Conservation (phyloP, 306 rosid genomes). For the Cyclanthera cordifolia region DNA sequence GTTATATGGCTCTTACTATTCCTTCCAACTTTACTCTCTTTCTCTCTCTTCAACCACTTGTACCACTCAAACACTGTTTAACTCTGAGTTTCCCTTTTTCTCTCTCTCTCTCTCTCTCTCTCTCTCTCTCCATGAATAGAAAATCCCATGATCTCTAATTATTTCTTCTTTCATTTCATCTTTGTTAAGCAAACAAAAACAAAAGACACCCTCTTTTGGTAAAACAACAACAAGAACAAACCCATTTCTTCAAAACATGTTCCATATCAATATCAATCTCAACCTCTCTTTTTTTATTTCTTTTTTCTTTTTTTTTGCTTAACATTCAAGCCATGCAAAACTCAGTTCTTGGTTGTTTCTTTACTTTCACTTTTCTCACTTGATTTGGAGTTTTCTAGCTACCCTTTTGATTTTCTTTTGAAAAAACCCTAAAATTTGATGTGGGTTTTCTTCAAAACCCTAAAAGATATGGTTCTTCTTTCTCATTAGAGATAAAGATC, state of each 20-base stretch:
- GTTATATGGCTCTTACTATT: constrained; percentile 24
- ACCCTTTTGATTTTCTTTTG: no score
- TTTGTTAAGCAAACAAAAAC: background rate
- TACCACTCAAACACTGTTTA: no score
- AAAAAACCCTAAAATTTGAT: constrained; percentile 1
- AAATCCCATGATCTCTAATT: background rate
- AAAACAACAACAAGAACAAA: background rate
- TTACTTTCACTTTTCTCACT: no score
- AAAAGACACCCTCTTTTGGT: background rate
- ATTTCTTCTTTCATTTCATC: background rate
- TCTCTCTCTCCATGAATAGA: no score
- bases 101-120: no score
- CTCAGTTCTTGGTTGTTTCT: background rate
- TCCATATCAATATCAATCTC: background rate
- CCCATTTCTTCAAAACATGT: background rate
- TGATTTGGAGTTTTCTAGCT: background rate
- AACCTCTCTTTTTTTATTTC: background rate
- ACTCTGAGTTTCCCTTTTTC: background rate
- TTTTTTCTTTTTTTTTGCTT: no score
- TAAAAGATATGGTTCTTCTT: background rate
- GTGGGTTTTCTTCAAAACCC: constrained; percentile 21
- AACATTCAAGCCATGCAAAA: constrained; percentile 1
- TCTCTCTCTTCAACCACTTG: constrained; percentile 13
- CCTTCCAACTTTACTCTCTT: no score
- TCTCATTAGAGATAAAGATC: background rate